These are phyloP conservation scores for Coprinopsis cinerea DNA, from an alignment of 768 basidiomycete species.

Conservation along the genomic window DNA sequence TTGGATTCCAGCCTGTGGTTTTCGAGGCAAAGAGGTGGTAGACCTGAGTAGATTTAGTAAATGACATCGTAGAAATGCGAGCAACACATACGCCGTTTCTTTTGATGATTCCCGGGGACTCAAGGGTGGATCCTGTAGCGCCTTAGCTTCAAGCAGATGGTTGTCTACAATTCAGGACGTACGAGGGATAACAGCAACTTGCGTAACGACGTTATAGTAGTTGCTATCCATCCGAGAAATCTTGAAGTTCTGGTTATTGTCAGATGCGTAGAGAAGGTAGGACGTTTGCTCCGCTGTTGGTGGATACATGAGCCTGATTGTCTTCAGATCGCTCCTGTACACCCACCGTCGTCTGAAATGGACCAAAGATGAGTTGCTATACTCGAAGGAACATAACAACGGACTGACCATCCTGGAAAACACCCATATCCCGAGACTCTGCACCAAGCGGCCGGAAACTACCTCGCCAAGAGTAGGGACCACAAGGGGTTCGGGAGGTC, in stretches of 20 bases:
- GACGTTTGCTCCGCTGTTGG: slow-evolving; percentile 36
- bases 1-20: slow-evolving; percentile 53
- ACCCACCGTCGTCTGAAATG: slow-evolving; percentile 35
- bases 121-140: slow-evolving; percentile 44
- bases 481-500: slow-evolving; percentile 51
- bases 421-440: slow-evolving; percentile 53
- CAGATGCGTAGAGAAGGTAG: slow-evolving; percentile 59
- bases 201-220: slow-evolving; percentile 50
- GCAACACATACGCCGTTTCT: slow-evolving; percentile 38
- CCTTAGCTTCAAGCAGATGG: slow-evolving; percentile 13
- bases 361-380: slow-evolving; percentile 2
- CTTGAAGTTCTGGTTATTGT: slow-evolving; percentile 68
- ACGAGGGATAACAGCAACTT: slow-evolving; percentile 42
- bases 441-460: slow-evolving; percentile 54
- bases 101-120: slow-evolving; percentile 59
- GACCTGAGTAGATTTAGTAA: slow-evolving; percentile 22
- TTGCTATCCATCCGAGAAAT: slow-evolving; percentile 51
- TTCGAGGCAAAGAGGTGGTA: slow-evolving; percentile 59
- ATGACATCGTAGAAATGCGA: neutral
- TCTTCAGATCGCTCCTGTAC: neutral
- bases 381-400: slow-evolving; percentile 3
- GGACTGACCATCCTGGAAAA: slow-evolving; percentile 53
- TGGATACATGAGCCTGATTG: too few species aligned
- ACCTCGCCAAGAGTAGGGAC: slow-evolving; percentile 50
- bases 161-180: slow-evolving; percentile 9